Percentiles rank a stretch among this genome's conserved stretches.
Evolutionary conservation across 2,329 filamentous ascomycete genomes (phyloP).

Genomic region (Fusarium cicatricum): DNA sequence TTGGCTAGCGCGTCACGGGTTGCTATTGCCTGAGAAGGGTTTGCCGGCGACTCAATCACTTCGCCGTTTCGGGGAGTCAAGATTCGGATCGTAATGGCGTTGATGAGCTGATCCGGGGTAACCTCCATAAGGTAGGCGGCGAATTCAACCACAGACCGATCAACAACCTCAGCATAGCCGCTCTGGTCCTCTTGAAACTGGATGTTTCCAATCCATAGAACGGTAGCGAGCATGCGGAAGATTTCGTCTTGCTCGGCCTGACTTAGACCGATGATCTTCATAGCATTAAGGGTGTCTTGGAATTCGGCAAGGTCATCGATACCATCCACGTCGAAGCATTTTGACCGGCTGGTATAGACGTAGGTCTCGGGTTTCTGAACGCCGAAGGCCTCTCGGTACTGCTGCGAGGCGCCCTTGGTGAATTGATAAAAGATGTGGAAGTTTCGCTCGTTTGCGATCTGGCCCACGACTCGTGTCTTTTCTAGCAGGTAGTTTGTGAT

Average conservation of each 20-base stretch:
- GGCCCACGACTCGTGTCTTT: slow-evolving; percentile 92
- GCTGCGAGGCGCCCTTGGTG: slow-evolving; percentile 89
- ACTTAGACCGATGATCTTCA: slow-evolving; percentile 90
- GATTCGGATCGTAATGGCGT: slow-evolving; percentile 88
- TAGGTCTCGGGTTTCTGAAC: slow-evolving; percentile 93
- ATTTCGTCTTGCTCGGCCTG: slow-evolving; percentile 94
- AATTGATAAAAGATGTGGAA: slow-evolving; percentile 99
- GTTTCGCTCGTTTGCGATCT: slow-evolving; percentile 94
- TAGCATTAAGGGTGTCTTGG: slow-evolving; percentile 88
- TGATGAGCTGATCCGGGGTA: slow-evolving; percentile 79
- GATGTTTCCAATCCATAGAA: slow-evolving; percentile 95
- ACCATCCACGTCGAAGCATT: slow-evolving; percentile 92
- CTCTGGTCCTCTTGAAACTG: slow-evolving; percentile 89
- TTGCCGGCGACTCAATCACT: slow-evolving; percentile 79
- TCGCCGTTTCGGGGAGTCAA: slow-evolving; percentile 74
- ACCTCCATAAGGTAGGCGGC: slow-evolving; percentile 94
- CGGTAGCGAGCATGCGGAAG: slow-evolving; percentile 90
- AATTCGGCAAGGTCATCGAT: slow-evolving; percentile 94
- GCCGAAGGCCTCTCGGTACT: slow-evolving; percentile 87
- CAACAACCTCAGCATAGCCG: slow-evolving; percentile 85
- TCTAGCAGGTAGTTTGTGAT: slow-evolving; percentile 98
- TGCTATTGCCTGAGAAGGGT: slow-evolving; percentile 83
- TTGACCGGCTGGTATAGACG: slow-evolving; percentile 90
- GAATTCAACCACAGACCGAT: slow-evolving; percentile 93
- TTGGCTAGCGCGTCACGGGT: slow-evolving; percentile 93